phyloP scores from a whole-genome alignment of 306 rosid genomes.

The Quercus engelmannii region DNA sequence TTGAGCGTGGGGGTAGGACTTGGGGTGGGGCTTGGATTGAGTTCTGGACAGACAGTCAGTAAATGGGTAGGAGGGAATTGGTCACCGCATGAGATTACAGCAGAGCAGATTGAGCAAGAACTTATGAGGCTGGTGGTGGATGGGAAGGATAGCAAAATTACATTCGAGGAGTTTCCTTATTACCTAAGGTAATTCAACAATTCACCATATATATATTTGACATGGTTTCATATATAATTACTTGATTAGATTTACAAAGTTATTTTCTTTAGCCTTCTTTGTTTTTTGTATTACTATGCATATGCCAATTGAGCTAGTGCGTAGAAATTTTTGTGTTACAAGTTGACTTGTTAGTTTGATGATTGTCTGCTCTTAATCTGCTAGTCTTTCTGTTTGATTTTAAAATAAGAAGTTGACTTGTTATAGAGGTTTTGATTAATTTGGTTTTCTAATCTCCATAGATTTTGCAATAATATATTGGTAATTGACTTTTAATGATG shows the following conservation, averaged over 20 bases:
- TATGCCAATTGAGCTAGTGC: not conserved
- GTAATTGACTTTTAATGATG: not conserved
- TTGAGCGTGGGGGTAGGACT: constrained; percentile 95
- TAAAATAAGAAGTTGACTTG: not conserved
- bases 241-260: not conserved
- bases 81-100: constrained; percentile 56
- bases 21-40: constrained; percentile 85
- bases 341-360: constrained; percentile 22
- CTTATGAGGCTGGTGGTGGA: constrained; percentile 56
- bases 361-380: constrained; percentile 17
- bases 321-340: constrained; percentile 18
- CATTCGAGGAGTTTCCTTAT: constrained; percentile 80
- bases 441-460: not conserved
- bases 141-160: constrained; percentile 52
- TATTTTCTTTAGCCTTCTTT: not conserved
- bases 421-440: not conserved
- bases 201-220: not conserved
- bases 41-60: constrained; percentile 68
- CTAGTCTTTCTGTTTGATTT: not conserved
- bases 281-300: not conserved
- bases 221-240: not conserved
- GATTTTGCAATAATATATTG: not conserved
- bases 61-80: constrained; percentile 76
- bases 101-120: constrained; percentile 69
- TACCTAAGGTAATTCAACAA: constrained; percentile 62